Percentiles rank a stretch among this genome's conserved stretches.
Evolutionary conservation across 441 rosid species (phyloP).

Genomic region (Erodium texanum): DNA sequence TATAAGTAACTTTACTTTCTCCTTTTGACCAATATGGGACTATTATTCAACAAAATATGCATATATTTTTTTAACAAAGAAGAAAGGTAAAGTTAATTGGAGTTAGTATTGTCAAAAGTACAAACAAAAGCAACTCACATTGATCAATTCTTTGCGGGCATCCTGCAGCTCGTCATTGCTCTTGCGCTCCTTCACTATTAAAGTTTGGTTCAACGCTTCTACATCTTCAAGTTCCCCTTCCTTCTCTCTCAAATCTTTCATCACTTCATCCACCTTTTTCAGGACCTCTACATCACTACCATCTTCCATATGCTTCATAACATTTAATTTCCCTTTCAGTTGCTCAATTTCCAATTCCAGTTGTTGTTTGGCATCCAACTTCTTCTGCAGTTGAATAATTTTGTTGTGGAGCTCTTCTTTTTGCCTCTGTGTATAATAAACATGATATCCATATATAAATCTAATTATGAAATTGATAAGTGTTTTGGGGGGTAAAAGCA

Average conservation of each 20-base stretch:
- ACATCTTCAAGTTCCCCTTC: constrained; percentile 65
- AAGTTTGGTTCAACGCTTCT: constrained; percentile 63
- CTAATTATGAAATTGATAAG: too few species aligned
- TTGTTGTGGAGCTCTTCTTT: neutral
- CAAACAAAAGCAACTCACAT: constrained; percentile 31
- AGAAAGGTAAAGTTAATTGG: neutral
- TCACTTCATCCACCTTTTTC: constrained; percentile 46
- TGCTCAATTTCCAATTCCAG: constrained; percentile 75
- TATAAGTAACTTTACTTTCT: too few species aligned
- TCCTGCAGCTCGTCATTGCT: constrained; percentile 90
- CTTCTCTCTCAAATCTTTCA: constrained; percentile 63
- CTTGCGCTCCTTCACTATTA: constrained; percentile 63
- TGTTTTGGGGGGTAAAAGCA: too few species aligned
- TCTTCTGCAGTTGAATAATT: constrained; percentile 18
- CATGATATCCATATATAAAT: too few species aligned
- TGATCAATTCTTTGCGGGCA: constrained; percentile 73
- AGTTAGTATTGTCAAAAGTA: neutral
- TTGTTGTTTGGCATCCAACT: constrained; percentile 24
- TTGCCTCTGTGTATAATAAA: neutral
- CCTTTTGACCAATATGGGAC: too few species aligned
- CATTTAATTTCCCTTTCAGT: constrained; percentile 50
- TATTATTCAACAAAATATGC: too few species aligned
- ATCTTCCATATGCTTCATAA: constrained; percentile 61
- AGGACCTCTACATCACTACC: constrained; percentile 54
- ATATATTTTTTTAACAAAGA: too few species aligned